A percentile compares a stretch with the other conserved stretches of the same genome.
These are phyloP conservation scores for Botrytis tulipae DNA, from an alignment of 2,329 filamentous ascomycete species.

Conservation along the genomic window DNA sequence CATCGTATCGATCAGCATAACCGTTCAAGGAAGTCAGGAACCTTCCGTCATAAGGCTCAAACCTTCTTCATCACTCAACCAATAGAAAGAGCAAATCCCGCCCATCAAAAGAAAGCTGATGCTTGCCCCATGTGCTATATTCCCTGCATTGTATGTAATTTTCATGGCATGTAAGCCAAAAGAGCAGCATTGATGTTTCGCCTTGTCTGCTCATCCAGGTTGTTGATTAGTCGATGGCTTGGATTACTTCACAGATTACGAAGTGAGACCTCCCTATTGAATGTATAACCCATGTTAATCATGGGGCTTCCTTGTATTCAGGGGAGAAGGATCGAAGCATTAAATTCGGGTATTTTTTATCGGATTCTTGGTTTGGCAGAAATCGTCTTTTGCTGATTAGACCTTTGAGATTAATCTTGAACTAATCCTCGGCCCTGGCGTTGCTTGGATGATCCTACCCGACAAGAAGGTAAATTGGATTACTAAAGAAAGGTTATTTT, in stretches of 20 bases:
- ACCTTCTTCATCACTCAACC: neutral
- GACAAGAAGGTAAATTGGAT: slow-evolving; percentile 3
- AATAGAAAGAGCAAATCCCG: neutral
- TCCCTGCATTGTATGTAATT: slow-evolving; percentile 9
- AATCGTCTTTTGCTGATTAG: slow-evolving; percentile 5
- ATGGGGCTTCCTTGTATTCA: slow-evolving; percentile 1
- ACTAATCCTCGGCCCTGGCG: neutral
- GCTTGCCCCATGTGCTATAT: slow-evolving; percentile 16
- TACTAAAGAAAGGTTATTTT: neutral
- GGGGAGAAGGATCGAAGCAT: neutral
- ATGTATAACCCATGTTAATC: neutral
- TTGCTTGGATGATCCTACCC: slow-evolving; percentile 4
- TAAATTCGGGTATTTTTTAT: slow-evolving; percentile 11
- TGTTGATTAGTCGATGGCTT: neutral
- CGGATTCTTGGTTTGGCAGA: slow-evolving; percentile 16
- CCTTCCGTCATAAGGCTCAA: slow-evolving; percentile 19
- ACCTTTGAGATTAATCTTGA: neutral
- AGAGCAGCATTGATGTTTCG: slow-evolving; percentile 15
- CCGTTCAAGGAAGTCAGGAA: slow-evolving; percentile 16
- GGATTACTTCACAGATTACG: slow-evolving; percentile 6
- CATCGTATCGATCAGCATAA: slow-evolving; percentile 17
- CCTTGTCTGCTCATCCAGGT: slow-evolving; percentile 2
- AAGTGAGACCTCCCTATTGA: neutral
- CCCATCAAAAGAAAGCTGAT: slow-evolving; percentile 16
- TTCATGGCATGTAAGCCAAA: slow-evolving; percentile 15